These are phyloP conservation scores for Hydnomerulius pinastri DNA, from an alignment of 768 basidiomycete species.

Conservation along the genomic window DNA sequence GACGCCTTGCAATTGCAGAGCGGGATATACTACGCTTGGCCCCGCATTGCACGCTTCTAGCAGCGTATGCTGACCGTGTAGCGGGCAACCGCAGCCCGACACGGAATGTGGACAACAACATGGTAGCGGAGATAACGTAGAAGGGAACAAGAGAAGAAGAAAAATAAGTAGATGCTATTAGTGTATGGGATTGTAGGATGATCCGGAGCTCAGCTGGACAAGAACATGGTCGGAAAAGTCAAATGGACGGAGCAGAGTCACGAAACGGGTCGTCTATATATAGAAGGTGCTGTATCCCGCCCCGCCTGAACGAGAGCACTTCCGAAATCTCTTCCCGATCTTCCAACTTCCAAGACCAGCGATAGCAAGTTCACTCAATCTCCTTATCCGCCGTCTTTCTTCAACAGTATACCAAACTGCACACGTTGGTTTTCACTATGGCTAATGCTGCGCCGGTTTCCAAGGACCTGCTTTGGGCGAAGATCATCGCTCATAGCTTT, in stretches of 20 bases:
- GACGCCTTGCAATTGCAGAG: constrained; percentile 1
- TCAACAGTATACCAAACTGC: no score
- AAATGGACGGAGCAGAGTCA: not conserved
- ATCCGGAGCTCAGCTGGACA: not conserved
- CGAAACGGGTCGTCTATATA: not conserved
- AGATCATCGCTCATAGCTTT: no score
- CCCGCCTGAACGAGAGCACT: no score
- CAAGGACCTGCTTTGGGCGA: no score
- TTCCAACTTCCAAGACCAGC: no score
- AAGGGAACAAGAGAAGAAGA: not conserved
- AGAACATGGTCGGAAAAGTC: no score
- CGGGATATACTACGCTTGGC: constrained; percentile 18
- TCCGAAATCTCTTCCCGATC: no score
- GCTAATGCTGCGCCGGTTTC: no score
- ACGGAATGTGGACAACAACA: constrained; percentile 10
- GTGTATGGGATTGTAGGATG: not conserved
- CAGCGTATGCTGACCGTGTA: not conserved
- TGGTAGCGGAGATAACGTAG: not conserved
- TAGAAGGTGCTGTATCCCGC: constrained; percentile 10
- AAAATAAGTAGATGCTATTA: not conserved
- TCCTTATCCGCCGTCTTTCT: no score
- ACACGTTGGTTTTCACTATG: no score
- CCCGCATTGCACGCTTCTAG: not conserved
- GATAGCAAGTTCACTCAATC: no score
- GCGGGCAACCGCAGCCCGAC: constrained; percentile 4